These are phyloP conservation scores for Leccinum aurantiacum DNA, from an alignment of 768 basidiomycete species.

Conservation along the genomic window DNA sequence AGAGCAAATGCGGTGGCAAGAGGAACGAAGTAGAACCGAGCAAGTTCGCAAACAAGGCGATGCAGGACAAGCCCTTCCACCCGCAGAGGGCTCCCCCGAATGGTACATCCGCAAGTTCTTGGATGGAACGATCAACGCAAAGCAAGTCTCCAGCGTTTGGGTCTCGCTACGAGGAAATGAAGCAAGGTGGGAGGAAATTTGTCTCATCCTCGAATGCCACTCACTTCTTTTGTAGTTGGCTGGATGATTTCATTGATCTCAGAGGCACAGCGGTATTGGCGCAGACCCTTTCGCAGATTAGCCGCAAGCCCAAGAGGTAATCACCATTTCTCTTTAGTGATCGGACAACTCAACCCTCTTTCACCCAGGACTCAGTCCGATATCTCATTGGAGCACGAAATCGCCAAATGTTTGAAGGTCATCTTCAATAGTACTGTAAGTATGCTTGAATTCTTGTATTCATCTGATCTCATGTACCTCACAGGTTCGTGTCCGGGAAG, in stretches of 20 bases:
- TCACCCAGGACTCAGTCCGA: conserved; percentile 45
- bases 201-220: conserved; percentile 5
- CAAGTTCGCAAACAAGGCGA: conserved; percentile 61
- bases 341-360: conserved; percentile 3
- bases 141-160: conserved; percentile 73
- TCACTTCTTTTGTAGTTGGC: conserved; percentile 59
- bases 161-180: conserved; percentile 81
- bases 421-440: conserved; percentile 70
- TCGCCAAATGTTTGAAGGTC: conserved; percentile 82
- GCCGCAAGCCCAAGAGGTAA: conserved; percentile 70
- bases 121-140: conserved; percentile 78
- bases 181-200: conserved; percentile 54
- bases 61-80: conserved; percentile 49
- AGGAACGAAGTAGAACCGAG: conserved; percentile 64
- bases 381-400: conserved; percentile 76
- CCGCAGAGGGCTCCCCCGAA: conserved; percentile 75
- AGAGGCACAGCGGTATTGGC: conserved; percentile 86
- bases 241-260: conserved; percentile 67
- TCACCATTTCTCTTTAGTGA: conserved; percentile 3
- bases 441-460: conserved; percentile 9
- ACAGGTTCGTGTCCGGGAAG: conserved; percentile 69
- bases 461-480: conserved; percentile 11
- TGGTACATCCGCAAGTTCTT: conserved; percentile 93
- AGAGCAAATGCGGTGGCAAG: conserved; percentile 76
- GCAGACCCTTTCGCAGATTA: conserved; percentile 72